Percentiles rank a stretch among this genome's conserved stretches.
Conservation (phyloP, 163 green algal species). For the Chlamydomonas reinhardtii region DNA sequence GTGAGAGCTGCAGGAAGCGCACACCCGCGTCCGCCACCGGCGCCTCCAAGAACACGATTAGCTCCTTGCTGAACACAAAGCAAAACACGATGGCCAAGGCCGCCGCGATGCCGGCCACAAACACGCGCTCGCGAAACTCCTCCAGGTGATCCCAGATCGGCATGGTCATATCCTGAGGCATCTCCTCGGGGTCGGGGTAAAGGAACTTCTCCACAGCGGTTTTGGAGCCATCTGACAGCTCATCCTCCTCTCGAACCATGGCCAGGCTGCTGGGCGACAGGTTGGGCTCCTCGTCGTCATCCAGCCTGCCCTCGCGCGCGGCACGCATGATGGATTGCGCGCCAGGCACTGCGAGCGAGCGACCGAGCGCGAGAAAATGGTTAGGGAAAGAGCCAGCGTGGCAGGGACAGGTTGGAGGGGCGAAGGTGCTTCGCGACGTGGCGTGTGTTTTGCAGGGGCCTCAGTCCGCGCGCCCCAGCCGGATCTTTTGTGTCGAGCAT, state of each 20-base stretch:
- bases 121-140: constrained; percentile 92
- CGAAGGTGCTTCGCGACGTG: too few species aligned
- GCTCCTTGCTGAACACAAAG: constrained; percentile 94
- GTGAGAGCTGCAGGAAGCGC: constrained; percentile 95
- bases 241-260: too few species aligned
- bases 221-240: neutral
- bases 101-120: constrained; percentile 78
- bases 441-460: too few species aligned
- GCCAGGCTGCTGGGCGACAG: too few species aligned
- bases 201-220: constrained; percentile 87
- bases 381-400: neutral
- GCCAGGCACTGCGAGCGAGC: neutral
- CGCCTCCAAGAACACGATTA: constrained; percentile 97
- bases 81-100: constrained; percentile 83
- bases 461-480: too few species aligned
- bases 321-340: neutral
- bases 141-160: constrained; percentile 98
- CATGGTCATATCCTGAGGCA: constrained; percentile 92
- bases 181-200: constrained; percentile 87
- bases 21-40: constrained; percentile 93
- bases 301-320: neutral
- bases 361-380: too few species aligned
- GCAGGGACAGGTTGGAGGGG: too few species aligned
- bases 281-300: constrained; percentile 29
- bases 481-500: too few species aligned